Evolutionary conservation across 1,284 basidiomycete genomes (phyloP).

Genomic region (Amylostereum chailletii): DNA sequence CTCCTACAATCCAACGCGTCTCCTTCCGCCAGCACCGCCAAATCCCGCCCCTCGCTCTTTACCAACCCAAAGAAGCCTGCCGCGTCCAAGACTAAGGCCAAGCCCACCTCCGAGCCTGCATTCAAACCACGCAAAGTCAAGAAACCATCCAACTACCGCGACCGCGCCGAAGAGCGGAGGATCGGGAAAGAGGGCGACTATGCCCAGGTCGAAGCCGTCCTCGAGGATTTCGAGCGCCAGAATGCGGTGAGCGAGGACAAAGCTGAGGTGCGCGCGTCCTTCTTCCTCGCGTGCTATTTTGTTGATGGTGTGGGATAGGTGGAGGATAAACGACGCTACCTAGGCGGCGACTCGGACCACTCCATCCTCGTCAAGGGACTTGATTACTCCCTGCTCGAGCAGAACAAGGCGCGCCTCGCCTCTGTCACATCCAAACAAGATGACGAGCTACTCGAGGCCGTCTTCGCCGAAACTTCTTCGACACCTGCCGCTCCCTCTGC

Average conservation of each 20-base stretch:
- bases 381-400: conserved; percentile 78
- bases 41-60: conserved; percentile 16
- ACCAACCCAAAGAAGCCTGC: conserved; percentile 9
- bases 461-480: conserved; percentile 38
- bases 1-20: conserved; percentile 18
- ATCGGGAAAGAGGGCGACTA: conserved; percentile 56
- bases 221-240: conserved; percentile 72
- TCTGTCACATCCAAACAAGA: conserved; percentile 49
- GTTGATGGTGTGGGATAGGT: conserved; percentile 32
- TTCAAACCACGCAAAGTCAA: conserved; percentile 70
- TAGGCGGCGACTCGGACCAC: conserved; percentile 84
- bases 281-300: neutral
- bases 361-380: conserved; percentile 87
- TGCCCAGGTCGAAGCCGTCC: conserved; percentile 72
- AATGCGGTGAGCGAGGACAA: conserved; percentile 46
- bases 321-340: conserved; percentile 69
- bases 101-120: conserved; percentile 25
- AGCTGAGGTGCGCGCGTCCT: conserved; percentile 32
- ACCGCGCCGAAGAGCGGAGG: conserved; percentile 64
- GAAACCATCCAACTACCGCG: conserved; percentile 46
- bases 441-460: conserved; percentile 72
- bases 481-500: conserved; percentile 13
- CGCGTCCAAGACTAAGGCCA: conserved; percentile 15
- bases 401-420: conserved; percentile 63
- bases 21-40: conserved; percentile 4